Evolutionary conservation across 768 basidiomycete species (phyloP).

Genomic region (Chalciporus pseudorubinellus): DNA sequence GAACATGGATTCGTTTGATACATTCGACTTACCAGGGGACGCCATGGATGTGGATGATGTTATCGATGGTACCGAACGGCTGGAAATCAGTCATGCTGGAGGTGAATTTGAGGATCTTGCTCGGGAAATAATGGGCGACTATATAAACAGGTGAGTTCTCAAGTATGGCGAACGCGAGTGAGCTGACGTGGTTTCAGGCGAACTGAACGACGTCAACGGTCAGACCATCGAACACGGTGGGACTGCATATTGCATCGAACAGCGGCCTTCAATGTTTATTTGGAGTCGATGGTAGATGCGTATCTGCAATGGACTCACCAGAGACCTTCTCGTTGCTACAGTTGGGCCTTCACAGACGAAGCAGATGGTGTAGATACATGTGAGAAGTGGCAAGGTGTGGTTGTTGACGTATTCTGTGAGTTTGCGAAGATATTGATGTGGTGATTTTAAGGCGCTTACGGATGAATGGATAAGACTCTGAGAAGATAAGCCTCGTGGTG

Average conservation of each 20-base stretch:
- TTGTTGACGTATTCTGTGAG: not conserved
- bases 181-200: not conserved
- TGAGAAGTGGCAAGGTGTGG: not conserved
- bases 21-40: too few species aligned
- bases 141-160: too few species aligned
- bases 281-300: too few species aligned
- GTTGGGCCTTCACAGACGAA: not conserved
- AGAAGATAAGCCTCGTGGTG: not conserved
- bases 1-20: too few species aligned
- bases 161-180: not conserved
- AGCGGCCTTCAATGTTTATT: too few species aligned
- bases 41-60: not conserved
- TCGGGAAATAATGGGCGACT: not conserved
- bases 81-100: slow-evolving; percentile 7
- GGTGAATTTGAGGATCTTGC: slow-evolving; percentile 1
- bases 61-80: slow-evolving; percentile 5
- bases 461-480: not conserved
- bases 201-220: too few species aligned
- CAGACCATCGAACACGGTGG: too few species aligned
- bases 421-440: not conserved
- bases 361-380: not conserved
- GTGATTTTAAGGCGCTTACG: not conserved
- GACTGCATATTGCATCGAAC: too few species aligned
- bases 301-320: too few species aligned
- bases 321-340: not conserved